Percentiles rank a stretch among this genome's conserved stretches.
These are phyloP conservation scores for Calvatia gigantea DNA, from an alignment of 768 basidiomycete species.

Conservation along the genomic window DNA sequence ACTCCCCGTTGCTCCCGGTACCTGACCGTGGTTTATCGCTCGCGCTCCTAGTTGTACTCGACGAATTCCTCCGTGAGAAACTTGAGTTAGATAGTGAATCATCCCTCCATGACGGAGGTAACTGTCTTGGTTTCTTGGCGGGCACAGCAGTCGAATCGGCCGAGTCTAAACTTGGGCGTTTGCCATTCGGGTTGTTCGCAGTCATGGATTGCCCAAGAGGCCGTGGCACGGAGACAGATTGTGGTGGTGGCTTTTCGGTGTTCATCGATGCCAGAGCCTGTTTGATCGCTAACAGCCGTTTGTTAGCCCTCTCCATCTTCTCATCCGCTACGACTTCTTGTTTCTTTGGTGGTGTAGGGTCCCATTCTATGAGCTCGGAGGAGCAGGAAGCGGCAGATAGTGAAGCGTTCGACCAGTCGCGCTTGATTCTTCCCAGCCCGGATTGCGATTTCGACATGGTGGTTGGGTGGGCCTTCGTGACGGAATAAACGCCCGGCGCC, in stretches of 20 bases:
- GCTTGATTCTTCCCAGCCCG: slow-evolving; percentile 55
- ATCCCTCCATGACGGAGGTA: slow-evolving; percentile 48
- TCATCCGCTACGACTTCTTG: slow-evolving; percentile 15
- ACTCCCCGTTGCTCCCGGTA: not conserved
- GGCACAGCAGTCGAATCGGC: slow-evolving; percentile 18
- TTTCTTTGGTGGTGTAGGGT: slow-evolving; percentile 39
- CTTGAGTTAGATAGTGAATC: slow-evolving; percentile 33
- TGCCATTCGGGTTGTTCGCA: slow-evolving; percentile 25
- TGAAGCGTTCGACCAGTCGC: slow-evolving; percentile 55
- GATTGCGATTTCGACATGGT: slow-evolving; percentile 41
- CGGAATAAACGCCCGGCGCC: not conserved
- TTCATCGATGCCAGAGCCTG: slow-evolving; percentile 40
- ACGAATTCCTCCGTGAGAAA: slow-evolving; percentile 15
- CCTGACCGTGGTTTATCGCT: not conserved
- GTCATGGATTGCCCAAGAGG: slow-evolving; percentile 24
- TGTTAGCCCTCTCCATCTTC: slow-evolving; percentile 26
- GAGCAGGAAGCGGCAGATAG: slow-evolving; percentile 23
- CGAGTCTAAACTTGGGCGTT: slow-evolving; percentile 31
- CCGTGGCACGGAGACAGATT: slow-evolving; percentile 18
- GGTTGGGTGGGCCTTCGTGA: not conserved
- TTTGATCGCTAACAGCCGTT: slow-evolving; percentile 57
- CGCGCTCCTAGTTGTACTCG: not conserved
- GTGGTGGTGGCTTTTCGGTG: not conserved
- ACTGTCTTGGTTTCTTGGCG: slow-evolving; percentile 51
- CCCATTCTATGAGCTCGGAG: slow-evolving; percentile 43